A percentile compares a stretch with the other conserved stretches of the same genome.
These are phyloP conservation scores for Chaetothyriales sp. DNA, from an alignment of 2,329 filamentous ascomycete genomes.

Conservation along the genomic window DNA sequence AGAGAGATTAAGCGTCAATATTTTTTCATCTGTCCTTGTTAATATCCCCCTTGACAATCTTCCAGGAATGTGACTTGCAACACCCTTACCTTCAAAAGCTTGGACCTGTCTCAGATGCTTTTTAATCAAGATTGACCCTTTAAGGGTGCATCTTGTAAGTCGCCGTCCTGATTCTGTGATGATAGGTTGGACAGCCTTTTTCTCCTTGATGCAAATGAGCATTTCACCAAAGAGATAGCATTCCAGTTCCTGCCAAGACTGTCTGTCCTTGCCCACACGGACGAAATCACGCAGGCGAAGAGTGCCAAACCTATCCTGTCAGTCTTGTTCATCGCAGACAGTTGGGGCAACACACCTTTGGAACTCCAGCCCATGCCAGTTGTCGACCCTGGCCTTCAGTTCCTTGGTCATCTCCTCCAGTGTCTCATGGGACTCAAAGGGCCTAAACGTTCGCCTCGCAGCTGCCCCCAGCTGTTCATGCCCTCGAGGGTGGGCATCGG, in stretches of 20 bases:
- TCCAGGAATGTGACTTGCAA: constrained; percentile 23
- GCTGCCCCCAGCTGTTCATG: constrained; percentile 17
- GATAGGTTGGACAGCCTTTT: constrained; percentile 59
- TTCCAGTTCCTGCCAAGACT: constrained; percentile 94
- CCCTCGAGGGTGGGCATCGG: constrained; percentile 25
- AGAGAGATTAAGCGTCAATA: constrained; percentile 78
- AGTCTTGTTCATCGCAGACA: constrained; percentile 20
- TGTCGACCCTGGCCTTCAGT: constrained; percentile 75
- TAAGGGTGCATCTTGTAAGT: constrained; percentile 67
- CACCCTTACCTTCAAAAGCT: constrained; percentile 22
- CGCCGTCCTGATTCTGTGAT: constrained; percentile 45
- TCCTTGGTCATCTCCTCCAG: constrained; percentile 77
- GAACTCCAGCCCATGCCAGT: constrained; percentile 95
- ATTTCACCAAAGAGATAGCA: constrained; percentile 97
- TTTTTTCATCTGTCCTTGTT: constrained; percentile 48
- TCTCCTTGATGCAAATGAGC: constrained; percentile 98
- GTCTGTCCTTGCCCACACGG: constrained; percentile 85
- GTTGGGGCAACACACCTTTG: constrained; percentile 2
- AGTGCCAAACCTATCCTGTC: constrained; percentile 55
- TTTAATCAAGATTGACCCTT: constrained; percentile 95
- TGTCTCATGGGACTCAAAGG: constrained; percentile 57
- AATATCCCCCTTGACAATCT: background rate
- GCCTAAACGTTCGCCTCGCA: background rate
- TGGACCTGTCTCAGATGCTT: constrained; percentile 93
- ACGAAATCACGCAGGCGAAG: constrained; percentile 78